phyloP scores from a whole-genome alignment of 495 filamentous ascomycete genomes.

The Friedmanniomyces endolithicus region DNA sequence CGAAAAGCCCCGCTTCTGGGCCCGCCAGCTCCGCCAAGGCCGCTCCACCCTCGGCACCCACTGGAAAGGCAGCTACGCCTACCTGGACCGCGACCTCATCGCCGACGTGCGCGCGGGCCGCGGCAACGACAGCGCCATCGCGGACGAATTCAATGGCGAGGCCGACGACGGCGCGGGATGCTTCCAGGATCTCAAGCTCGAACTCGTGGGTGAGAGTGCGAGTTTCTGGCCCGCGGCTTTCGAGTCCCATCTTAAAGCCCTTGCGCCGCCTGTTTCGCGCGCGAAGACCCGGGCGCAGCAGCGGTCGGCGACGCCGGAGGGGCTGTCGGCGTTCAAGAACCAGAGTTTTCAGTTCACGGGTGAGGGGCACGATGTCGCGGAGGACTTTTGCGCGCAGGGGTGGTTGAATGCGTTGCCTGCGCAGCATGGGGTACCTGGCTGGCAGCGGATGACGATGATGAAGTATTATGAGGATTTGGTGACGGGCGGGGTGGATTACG shows the following conservation, averaged over 20 bases:
- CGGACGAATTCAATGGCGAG: slow-evolving; percentile 16
- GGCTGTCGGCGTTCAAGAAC: neutral
- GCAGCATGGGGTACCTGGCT: slow-evolving; percentile 29
- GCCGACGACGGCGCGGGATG: neutral
- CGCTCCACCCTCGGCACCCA: slow-evolving; percentile 16
- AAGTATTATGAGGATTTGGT: slow-evolving; percentile 24
- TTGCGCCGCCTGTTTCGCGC: neutral
- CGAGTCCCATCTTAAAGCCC: slow-evolving; percentile 23
- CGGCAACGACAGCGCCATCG: slow-evolving; percentile 3
- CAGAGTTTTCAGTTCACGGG: slow-evolving; percentile 20
- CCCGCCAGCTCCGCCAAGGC: neutral
- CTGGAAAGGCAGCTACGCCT: slow-evolving; percentile 31
- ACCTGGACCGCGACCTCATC: slow-evolving; percentile 19
- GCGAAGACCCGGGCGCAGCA: slow-evolving; percentile 26
- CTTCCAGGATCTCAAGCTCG: slow-evolving; percentile 20
- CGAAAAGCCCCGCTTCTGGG: slow-evolving; percentile 22
- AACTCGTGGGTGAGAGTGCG: neutral
- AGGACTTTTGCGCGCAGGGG: slow-evolving; percentile 23
- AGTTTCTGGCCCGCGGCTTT: slow-evolving; percentile 22
- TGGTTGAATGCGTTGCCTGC: slow-evolving; percentile 30
- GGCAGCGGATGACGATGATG: slow-evolving; percentile 32
- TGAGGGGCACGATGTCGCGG: slow-evolving; percentile 18
- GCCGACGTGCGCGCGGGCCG: slow-evolving; percentile 2
- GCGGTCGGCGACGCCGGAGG: slow-evolving; percentile 3
- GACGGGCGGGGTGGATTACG: slow-evolving; percentile 11